A percentile compares a stretch with the other conserved stretches of the same genome.
phyloP scores from a whole-genome alignment of 2,329 filamentous ascomycete genomes.

The Clarireedia hainanense region DNA sequence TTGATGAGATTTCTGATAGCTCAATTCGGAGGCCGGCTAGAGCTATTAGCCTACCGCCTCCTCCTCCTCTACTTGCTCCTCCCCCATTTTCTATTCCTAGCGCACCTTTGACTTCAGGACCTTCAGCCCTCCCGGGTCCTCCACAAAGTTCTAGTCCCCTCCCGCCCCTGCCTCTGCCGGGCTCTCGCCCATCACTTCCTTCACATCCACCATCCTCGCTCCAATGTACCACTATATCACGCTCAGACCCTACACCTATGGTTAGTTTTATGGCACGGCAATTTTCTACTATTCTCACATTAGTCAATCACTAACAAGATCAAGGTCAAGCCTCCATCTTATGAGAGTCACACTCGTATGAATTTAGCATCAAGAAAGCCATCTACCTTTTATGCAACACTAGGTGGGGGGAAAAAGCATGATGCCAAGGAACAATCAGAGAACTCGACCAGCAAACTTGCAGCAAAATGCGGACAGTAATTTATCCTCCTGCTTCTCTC shows the following conservation, averaged over 20 bases:
- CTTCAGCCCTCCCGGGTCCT: no score
- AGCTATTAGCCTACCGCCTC: background rate
- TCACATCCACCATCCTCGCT: no score
- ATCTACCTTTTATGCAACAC: background rate
- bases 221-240: no score
- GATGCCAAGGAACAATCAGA: background rate
- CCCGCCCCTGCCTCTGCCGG: no score
- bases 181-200: no score
- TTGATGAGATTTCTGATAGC: background rate
- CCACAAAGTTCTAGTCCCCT: no score
- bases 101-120: no score
- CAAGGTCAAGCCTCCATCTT: slow-evolving; percentile 9
- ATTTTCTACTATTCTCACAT: background rate
- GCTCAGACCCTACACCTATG: no score
- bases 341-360: slow-evolving; percentile 2
- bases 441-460: background rate
- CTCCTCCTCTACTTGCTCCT: background rate
- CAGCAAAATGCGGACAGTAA: background rate
- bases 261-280: no score
- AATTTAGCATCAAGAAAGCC: no score
- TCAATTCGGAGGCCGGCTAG: slow-evolving; percentile 2
- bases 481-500: background rate
- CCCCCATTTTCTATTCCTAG: background rate
- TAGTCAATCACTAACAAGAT: background rate
- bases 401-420: background rate